Base-by-base conservation (phyloP, 192 early-diverging fungal species). In the Coemansia reversa region DNA sequence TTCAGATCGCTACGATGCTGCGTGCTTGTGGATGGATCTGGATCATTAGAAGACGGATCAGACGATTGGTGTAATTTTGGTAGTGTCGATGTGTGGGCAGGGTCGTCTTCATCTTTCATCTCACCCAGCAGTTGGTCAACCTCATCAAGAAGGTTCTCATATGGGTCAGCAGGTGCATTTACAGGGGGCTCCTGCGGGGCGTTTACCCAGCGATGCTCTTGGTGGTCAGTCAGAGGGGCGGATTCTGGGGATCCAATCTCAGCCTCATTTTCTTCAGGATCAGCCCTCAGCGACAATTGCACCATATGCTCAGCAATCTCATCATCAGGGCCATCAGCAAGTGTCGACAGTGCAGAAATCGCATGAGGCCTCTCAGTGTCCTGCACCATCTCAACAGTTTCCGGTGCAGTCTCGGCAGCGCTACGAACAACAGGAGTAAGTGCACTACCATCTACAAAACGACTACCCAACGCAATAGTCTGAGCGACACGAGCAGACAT, bases 71-170 rank as follows among this genome's bases (percentile, higher is more conserved):
- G 51, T 29, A 32, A 30, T 47, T 8, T 27, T 55, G 7, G 55
- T 7, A 28, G 19, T 27, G 33, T 19, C 7, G 30, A 54, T 22
- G 60, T 4, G 3, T 29, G 9, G 0, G 55, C 35, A 4, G 65
- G 16, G 18, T 79, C 79, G 51, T 74, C 74, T 4, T 81, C 67
- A 12, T 73, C 70, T 27, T 69, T 70, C 49, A 82, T 75, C 54
- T 76, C 70, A 18, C 71, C 75, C 22, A 82, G 61, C 14, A 82
- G 67, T 67, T 82, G 74, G 51, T 82, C 79, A 8, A 76, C 79
- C 61, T 82, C 79, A n/a, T 82, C 75, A 4, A 82, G 61, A 25
- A 82, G 54, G 39, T 76, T 71, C 70, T 82, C 79, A 20, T 82
- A 82, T 32, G 79, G 75, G 18, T 74, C 74, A 27, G 55, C 60